A percentile compares a stretch with the other conserved stretches of the same genome.
These are phyloP conservation scores for Fusarium secorum DNA, from an alignment of 2,329 filamentous ascomycete genomes.

Conservation along the genomic window DNA sequence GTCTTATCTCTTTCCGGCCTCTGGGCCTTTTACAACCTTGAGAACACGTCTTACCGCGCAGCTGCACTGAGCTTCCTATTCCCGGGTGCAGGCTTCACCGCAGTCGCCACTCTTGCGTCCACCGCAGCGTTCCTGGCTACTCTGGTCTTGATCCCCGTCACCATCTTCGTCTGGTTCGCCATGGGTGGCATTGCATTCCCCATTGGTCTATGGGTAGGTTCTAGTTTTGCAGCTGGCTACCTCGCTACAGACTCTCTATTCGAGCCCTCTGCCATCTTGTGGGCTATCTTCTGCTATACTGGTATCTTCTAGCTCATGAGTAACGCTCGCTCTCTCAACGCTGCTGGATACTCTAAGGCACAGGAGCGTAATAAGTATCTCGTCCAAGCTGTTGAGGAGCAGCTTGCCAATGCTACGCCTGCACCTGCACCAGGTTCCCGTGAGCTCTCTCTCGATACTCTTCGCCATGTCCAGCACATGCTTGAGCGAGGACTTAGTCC, in stretches of 20 bases:
- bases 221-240: background rate
- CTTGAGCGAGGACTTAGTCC: background rate
- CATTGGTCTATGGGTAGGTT: background rate
- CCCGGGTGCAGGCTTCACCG: background rate
- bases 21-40: background rate
- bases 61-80: background rate
- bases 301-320: background rate
- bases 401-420: background rate
- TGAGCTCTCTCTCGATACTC: background rate
- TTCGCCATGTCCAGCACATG: background rate
- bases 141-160: background rate
- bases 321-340: background rate
- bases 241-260: background rate
- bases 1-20: background rate
- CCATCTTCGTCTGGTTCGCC: background rate
- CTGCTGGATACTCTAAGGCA: background rate
- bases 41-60: background rate
- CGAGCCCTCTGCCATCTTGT: background rate
- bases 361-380: background rate
- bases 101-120: background rate
- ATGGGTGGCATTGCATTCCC: background rate
- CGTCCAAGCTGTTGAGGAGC: background rate
- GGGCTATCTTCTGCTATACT: background rate
- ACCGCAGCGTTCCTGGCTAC: background rate
- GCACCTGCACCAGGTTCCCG: background rate